Conservation (phyloP, 495 filamentous ascomycete genomes). For the Xylaria cubensis region DNA sequence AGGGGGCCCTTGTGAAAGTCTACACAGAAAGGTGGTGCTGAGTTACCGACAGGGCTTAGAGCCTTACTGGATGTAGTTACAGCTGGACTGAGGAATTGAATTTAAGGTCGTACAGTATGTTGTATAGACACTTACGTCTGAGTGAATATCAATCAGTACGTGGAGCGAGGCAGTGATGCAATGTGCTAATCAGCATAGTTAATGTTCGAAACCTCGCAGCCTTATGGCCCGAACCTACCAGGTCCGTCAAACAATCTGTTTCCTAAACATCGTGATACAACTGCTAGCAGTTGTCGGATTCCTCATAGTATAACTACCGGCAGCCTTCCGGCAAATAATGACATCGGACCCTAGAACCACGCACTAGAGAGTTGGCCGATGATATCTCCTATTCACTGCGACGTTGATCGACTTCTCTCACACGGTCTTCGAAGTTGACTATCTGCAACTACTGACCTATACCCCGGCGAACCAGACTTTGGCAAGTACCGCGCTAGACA, state of each 20-base stretch:
- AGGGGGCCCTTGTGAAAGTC: constrained; percentile 37
- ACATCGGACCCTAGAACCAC: constrained; percentile 15
- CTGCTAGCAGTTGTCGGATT: constrained; percentile 1
- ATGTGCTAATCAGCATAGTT: constrained; percentile 12
- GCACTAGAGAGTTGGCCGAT: constrained; percentile 23
- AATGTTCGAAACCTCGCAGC: constrained; percentile 16
- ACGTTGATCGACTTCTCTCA: constrained; percentile 5
- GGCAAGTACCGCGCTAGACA: too few relatives aligned
- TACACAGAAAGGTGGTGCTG: constrained; percentile 25
- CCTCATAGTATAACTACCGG: constrained; percentile 13
- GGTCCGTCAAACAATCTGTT: constrained; percentile 2
- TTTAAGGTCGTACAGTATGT: constrained; percentile 19
- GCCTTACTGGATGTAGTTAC: constrained; percentile 26
- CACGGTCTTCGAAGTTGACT: constrained; percentile 12
- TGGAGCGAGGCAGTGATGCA: constrained; percentile 14
- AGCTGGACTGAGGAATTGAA: constrained; percentile 3
- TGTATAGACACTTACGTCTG: constrained; percentile 3
- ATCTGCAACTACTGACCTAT: neutral
- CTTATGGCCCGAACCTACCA: constrained; percentile 17
- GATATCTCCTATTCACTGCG: constrained; percentile 14
- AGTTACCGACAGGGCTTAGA: constrained; percentile 41
- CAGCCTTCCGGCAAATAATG: constrained; percentile 26
- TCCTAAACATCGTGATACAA: constrained; percentile 22
- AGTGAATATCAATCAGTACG: constrained; percentile 8
- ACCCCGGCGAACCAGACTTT: too few relatives aligned